Percentiles rank a stretch among this genome's conserved stretches.
Conservation (phyloP, 345 rosid genomes). For the Raphanus raphanistrum region DNA sequence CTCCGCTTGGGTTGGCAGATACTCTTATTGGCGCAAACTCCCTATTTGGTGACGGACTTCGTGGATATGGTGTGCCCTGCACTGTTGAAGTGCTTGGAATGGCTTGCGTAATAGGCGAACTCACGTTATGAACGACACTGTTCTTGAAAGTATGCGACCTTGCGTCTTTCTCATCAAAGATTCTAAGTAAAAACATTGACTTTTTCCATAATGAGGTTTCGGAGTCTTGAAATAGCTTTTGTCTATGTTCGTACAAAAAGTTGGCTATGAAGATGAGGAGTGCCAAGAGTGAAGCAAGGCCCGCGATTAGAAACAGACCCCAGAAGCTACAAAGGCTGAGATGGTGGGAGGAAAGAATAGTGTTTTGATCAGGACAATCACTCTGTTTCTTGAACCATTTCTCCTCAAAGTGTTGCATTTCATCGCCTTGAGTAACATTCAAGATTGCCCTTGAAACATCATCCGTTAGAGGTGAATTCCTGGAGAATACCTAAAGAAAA, state of each 20-base stretch:
- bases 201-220: slow-evolving; percentile 32
- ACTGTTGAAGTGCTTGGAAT: slow-evolving; percentile 19
- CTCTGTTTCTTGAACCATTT: slow-evolving; percentile 1
- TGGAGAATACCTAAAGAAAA: neutral
- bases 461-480: slow-evolving; percentile 39
- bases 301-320: slow-evolving; percentile 50
- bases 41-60: slow-evolving; percentile 1
- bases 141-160: slow-evolving; percentile 37
- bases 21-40: slow-evolving; percentile 26
- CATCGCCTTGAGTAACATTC: slow-evolving; percentile 39
- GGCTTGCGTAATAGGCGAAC: slow-evolving; percentile 7
- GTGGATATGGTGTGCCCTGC: slow-evolving; percentile 11
- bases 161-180: slow-evolving; percentile 39
- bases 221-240: slow-evolving; percentile 13
- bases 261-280: slow-evolving; percentile 17
- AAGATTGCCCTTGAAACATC: slow-evolving; percentile 51
- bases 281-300: slow-evolving; percentile 39
- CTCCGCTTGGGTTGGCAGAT: neutral
- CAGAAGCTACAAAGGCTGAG: slow-evolving; percentile 44
- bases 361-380: slow-evolving; percentile 19
- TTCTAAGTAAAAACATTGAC: neutral
- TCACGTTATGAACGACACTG: slow-evolving; percentile 12
- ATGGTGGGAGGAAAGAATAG: slow-evolving; percentile 23
- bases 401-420: slow-evolving; percentile 31
- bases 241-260: slow-evolving; percentile 24